Base-by-base conservation (phyloP, 192 early-diverging fungal genomes). In the Dissophora ornata region DNA sequence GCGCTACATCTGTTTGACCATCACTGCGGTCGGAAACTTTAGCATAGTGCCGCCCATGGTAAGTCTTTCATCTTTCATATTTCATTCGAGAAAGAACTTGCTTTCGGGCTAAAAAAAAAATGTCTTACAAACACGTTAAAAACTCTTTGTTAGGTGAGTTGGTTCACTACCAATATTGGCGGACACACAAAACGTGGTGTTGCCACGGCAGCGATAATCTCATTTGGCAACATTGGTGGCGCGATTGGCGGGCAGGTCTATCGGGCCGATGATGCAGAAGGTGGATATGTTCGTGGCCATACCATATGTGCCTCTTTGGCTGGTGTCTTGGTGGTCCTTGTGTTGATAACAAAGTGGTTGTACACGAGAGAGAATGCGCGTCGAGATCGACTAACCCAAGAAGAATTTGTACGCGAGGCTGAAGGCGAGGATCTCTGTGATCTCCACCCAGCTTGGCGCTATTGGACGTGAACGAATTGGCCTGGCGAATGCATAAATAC, bases 211-310 rank as follows among this genome's bases (percentile, higher is more conserved):
- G 73, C 88, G 40, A 81, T 90, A 40, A 86, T 90, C 51, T 83
- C 83, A 5, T 85, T 88, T 57, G 91, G 87, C 21, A 90, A 92
- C 67, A 78, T 89, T 62, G 89, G 90, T 69, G 92, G 90, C 33
- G 82, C 84, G 4, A 85, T 94, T 28, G 88, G 83, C 26, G 88
- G 88, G 0, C 90, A 92, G 45, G 83, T 94, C 2, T 94, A 92
- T 74, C 83, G 90, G 51, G 50, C 71, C 16, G 63, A 80, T 1
- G 90, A 90, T 22, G 87, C 81, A 0, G 86, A 86, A 29, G 73
- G 82, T 32, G 55, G 61, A 46, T 92, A 87, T 44, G 51, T 34
- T 9, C 53, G 28, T 2, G 86, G 86, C 41, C 80, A 87, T 57
- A 28, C 60, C 26, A 79, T 82, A 21, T 81, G 85, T 40, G 64